Conservation (phyloP, 345 rosid species). For the Eucalyptus brandiana region DNA sequence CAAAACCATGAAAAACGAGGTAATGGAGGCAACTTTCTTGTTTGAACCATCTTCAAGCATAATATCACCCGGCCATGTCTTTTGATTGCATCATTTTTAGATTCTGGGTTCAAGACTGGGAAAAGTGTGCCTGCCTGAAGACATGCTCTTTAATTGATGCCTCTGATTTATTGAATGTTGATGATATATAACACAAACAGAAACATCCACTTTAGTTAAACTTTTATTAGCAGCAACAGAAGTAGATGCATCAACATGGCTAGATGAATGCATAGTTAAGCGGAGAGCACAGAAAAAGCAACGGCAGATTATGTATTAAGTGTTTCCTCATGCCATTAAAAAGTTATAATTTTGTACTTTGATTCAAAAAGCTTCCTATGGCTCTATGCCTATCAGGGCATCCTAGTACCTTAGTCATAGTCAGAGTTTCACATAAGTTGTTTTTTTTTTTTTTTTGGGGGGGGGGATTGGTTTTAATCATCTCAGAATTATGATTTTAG, state of each 20-base stretch:
- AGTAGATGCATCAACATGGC: not conserved
- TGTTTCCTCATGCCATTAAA: not conserved
- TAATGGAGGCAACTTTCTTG: not conserved
- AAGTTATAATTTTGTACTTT: not conserved
- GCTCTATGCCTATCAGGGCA: not conserved
- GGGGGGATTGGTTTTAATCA: not conserved
- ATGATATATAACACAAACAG: not conserved
- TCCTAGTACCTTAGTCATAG: not conserved
- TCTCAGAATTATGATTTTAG: not conserved
- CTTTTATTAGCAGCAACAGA: not conserved
- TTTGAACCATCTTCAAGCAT: not conserved
- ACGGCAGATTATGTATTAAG: not conserved
- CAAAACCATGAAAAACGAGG: conserved; percentile 66
- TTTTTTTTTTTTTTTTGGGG: no score
- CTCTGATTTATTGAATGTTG: not conserved
- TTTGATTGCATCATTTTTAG: not conserved
- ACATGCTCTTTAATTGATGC: not conserved
- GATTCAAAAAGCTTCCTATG: not conserved
- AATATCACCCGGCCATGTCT: not conserved
- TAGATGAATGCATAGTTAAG: not conserved
- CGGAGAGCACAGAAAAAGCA: not conserved
- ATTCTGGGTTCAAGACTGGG: not conserved
- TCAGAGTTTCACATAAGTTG: not conserved
- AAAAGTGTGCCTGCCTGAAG: not conserved
- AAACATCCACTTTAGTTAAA: not conserved